Evolutionary conservation across 2,329 filamentous ascomycete species (phyloP), one percentile per base, ranked within the genome.

Genomic region (Neophaeococcomyces aloes): DNA sequence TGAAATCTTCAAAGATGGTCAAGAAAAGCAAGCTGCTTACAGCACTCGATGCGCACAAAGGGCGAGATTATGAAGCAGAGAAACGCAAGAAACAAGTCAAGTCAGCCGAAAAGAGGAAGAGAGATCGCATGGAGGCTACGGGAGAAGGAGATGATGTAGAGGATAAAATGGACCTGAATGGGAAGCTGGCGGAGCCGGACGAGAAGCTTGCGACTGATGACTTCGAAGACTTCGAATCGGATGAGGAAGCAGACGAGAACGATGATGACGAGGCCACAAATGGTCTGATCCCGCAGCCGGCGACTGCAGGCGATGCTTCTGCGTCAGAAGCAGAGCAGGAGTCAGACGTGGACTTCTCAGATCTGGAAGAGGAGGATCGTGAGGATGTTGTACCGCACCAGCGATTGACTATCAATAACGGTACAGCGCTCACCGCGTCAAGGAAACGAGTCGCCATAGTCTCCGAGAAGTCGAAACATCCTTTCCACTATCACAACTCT

Each of bases 391-490:
- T 94, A 49, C 86, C 87, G 13, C 84, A 94, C 67, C 86, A 91
- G 61, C 84, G 87, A 56, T 80, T 95, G 53, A 95, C 88, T 42
- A 96, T 96, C 69, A 95, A 98, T 75, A 98, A 98, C 70, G 88
- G 84, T 42, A 72, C 84, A 53, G 91, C 89, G 27, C 83, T 98
- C 40, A 76, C 78, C 53, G 73, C 84, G 54, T 79, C 86, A 10
- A 74, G 93, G 49, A 83, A 83, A 59, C 86, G 88, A 49, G 65
- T 69, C 53, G 70, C 76, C 25, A 69, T 91, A 41, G 78, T 83
- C 8, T 64, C 64, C 53, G 59, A 66, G 11, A 77, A 76, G 44
- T 72, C 76, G 43, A 73, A 75, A 51, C 78, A 85, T 15, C 75
- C 83, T 34, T 98, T 98, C 68, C 81, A 80, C 49, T 78, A 82